A percentile compares a stretch with the other conserved stretches of the same genome.
Evolutionary conservation across 1,284 basidiomycete genomes (phyloP).

Genomic region (Microbotryum scabiosae): DNA sequence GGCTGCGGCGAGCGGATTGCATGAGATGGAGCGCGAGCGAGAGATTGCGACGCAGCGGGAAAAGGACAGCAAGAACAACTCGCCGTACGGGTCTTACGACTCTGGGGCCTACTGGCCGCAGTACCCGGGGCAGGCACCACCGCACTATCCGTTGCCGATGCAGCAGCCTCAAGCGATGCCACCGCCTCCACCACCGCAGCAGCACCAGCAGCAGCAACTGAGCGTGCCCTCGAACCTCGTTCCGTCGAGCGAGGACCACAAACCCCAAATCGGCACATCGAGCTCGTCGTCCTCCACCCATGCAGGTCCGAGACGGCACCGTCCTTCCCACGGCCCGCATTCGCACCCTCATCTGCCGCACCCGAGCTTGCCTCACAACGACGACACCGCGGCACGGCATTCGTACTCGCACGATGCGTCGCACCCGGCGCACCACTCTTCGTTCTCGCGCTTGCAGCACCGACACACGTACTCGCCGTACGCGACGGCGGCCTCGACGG

Average conservation of each 20-base stretch:
- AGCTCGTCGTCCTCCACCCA: neutral
- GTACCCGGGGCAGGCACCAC: neutral
- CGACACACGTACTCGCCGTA: slow-evolving; percentile 34
- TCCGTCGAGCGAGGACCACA: neutral
- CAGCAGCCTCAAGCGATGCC: slow-evolving; percentile 4
- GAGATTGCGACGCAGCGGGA: slow-evolving; percentile 13
- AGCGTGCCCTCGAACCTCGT: neutral
- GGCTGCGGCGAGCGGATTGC: slow-evolving; percentile 28
- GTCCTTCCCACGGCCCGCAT: slow-evolving; percentile 1
- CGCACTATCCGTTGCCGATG: neutral
- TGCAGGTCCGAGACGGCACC: slow-evolving; percentile 2
- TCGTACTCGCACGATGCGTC: slow-evolving; percentile 31
- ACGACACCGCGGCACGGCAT: slow-evolving; percentile 19
- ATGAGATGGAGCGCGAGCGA: slow-evolving; percentile 30
- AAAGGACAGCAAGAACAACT: slow-evolving; percentile 13
- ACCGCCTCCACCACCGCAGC: neutral
- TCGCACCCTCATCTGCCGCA: slow-evolving; percentile 7
- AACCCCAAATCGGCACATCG: slow-evolving; percentile 3
- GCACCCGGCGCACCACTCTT: slow-evolving; percentile 30
- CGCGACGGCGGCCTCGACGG: slow-evolving; percentile 22
- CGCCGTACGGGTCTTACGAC: slow-evolving; percentile 25
- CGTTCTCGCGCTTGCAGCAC: slow-evolving; percentile 27
- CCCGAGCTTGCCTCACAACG: slow-evolving; percentile 7
- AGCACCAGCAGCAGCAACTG: neutral
- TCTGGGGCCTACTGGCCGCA: slow-evolving; percentile 18